phyloP scores from a whole-genome alignment of 1,284 basidiomycete genomes.

The Puccinia polysora region DNA sequence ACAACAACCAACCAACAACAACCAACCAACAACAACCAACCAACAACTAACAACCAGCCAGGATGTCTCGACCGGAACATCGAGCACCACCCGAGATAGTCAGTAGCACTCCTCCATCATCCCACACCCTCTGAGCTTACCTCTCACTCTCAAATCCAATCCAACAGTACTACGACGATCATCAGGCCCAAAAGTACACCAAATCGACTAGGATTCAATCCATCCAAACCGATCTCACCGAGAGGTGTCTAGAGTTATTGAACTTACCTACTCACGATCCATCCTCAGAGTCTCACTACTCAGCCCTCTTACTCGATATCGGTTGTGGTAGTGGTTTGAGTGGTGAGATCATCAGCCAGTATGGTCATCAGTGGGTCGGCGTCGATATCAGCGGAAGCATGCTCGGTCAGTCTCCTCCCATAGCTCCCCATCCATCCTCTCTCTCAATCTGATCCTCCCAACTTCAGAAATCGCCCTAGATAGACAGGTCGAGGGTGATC shows the following conservation, averaged over 20 bases:
- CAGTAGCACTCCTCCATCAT: constrained; percentile 46
- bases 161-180: constrained; percentile 86
- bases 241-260: constrained; percentile 85
- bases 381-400: constrained; percentile 95
- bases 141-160: not conserved
- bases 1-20: not conserved
- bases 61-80: constrained; percentile 91
- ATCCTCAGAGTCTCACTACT: not conserved
- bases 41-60: constrained; percentile 7
- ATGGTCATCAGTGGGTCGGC: constrained; percentile 90
- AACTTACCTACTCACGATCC: constrained; percentile 62
- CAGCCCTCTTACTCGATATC: constrained; percentile 79
- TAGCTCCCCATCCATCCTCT: not conserved
- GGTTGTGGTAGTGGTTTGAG: constrained; percentile 98
- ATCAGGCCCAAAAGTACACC: constrained; percentile 93
- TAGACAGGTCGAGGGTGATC: constrained; percentile 84
- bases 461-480: constrained; percentile 81
- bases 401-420: constrained; percentile 64
- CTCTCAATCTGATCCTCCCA: constrained; percentile 3
- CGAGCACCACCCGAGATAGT: constrained; percentile 95
- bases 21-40: not conserved
- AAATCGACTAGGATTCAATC: constrained; percentile 91
- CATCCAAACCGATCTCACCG: constrained; percentile 97
- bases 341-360: constrained; percentile 91
- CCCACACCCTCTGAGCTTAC: not conserved